Evolutionary conservation across 352 stramenopile species (phyloP).

Genomic region (Aphanomyces invadans): DNA sequence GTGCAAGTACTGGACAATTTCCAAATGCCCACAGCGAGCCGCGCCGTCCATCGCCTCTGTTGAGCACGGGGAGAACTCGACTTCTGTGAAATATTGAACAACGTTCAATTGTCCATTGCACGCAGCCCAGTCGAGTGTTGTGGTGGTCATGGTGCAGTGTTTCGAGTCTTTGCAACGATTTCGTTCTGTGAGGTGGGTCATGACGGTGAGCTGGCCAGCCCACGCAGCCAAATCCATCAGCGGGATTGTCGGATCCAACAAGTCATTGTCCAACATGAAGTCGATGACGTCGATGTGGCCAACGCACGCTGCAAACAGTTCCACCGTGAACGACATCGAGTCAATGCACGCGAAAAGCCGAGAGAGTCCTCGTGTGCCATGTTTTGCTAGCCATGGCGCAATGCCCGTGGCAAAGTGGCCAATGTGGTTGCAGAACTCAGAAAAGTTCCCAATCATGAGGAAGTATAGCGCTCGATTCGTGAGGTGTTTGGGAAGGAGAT

Average conservation of each 20-base stretch:
- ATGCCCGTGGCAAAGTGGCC: neutral
- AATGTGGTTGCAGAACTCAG: neutral
- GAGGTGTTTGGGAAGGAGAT: neutral
- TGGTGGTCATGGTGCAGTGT: neutral
- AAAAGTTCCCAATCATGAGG: constrained; percentile 8
- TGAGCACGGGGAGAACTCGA: neutral
- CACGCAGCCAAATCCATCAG: constrained; percentile 7
- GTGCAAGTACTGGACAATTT: constrained; percentile 5
- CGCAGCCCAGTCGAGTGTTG: constrained; percentile 11
- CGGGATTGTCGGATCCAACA: neutral
- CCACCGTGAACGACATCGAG: neutral
- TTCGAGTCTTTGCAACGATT: neutral
- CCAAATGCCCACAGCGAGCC: constrained; percentile 7
- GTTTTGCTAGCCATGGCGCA: neutral
- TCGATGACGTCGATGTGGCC: neutral
- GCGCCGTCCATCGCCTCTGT: constrained; percentile 8
- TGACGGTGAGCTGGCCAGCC: neutral
- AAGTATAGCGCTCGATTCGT: neutral
- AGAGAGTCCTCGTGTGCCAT: neutral
- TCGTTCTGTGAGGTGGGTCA: neutral
- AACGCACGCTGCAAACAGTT: neutral
- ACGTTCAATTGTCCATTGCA: constrained; percentile 3
- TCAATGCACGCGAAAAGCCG: neutral
- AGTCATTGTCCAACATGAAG: neutral
- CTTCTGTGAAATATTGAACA: neutral